Percentiles rank a stretch among this genome's conserved stretches.
These are phyloP conservation scores for Colletotrichum chrysophilum DNA, from an alignment of 2,329 filamentous ascomycete genomes.

Conservation along the genomic window DNA sequence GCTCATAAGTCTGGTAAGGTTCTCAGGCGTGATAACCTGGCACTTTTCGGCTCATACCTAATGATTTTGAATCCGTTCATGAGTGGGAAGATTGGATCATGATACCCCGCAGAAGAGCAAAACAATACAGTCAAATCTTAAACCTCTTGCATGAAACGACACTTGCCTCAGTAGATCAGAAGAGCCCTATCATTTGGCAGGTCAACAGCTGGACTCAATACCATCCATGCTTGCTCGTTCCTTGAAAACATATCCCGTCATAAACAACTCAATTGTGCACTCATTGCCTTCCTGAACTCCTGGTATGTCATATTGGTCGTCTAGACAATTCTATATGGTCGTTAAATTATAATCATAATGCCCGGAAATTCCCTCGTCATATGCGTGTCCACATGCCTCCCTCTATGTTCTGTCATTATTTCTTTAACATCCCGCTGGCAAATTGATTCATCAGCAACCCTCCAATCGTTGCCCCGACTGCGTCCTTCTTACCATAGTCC, in stretches of 20 bases:
- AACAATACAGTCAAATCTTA: neutral
- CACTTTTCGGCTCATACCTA: neutral
- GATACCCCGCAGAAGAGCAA: neutral
- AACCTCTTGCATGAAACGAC: no score
- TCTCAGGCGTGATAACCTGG: neutral
- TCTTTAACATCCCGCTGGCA: neutral
- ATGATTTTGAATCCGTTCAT: neutral
- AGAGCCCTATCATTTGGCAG: no score
- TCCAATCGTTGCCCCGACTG: conserved; percentile 17
- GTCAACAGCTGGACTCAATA: no score
- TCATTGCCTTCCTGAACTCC: neutral
- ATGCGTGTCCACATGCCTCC: neutral
- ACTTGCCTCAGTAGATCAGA: no score
- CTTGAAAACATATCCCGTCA: neutral
- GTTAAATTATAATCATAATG: neutral
- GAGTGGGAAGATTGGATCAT: neutral
- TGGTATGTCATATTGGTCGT: neutral
- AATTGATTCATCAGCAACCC: conserved; percentile 20
- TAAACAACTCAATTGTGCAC: neutral
- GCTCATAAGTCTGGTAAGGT: neutral
- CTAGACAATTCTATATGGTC: neutral
- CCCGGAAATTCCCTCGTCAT: neutral
- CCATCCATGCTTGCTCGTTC: neutral
- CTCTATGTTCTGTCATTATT: neutral
- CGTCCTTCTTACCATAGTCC: neutral